Evolutionary conservation across 129 eudicot species (phyloP), one percentile per base, ranked within the genome.

Genomic region (Logfia minima): DNA sequence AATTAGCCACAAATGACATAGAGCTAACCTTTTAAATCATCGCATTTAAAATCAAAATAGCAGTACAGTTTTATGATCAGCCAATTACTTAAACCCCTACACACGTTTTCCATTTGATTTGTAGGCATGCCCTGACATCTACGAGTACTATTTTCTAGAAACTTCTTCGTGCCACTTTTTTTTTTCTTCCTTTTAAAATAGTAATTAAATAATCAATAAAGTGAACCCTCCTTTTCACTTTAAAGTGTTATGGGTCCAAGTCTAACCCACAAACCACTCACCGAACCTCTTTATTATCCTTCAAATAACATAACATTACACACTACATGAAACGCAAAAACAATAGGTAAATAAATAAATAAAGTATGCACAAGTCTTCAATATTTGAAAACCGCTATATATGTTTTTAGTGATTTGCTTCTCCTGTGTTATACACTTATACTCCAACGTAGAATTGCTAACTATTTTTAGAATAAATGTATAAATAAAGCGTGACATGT

Each of bases 261-360:
- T 64, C 41, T 31, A 29, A 64, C 35, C 41, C 48, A 39, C 48
- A 17, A 64, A 64, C 68, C 68, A 26, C 26, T 64, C 68, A 64
- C 68, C 10, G 37, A 64, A 64, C 68, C 41, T 14, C 41, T 14
- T 64, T 64, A 29, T 28, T 9, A 2, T 26, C 16, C 9, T 64
- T 34, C 69, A 24, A 16, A 8, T 41, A n/a, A 39, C 39, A 32
- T 32, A 3, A 34, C 43, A 1, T 37, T 7, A 8, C 43, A 37
- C 52, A 43, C 17, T 45, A 3, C 53, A 10, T 11, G 53, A 45
- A 11, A 45, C 53, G 2, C 53, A 45, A 45, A 45, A 45, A 45
- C 4, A 45, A 11, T 45, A 2, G 17, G 53, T 45, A 45, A 39
- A 7, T 39, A 10, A 5, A 39, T 1, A 39, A 8, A 39, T 6